Base-by-base conservation (phyloP, 192 early-diverging fungal genomes). In the Geosiphon pyriformis region DNA sequence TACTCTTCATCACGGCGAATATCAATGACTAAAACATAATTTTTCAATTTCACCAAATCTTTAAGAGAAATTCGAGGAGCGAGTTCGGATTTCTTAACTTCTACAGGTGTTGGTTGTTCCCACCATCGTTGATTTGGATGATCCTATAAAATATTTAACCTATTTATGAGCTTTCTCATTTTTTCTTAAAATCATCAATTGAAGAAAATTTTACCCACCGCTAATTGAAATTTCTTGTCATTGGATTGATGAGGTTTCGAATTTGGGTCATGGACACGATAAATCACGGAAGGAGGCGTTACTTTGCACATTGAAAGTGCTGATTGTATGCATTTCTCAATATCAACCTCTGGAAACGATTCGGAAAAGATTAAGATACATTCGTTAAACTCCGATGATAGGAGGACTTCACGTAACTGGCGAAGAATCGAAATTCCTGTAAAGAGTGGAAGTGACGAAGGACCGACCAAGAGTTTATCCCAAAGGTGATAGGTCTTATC, bases 401-500 rank as follows among this genome's bases (percentile, higher is more conserved):
- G 71, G 0, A 93, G 67, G 0, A 75, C 58, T 33, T 84, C 83
- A 3, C 88, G 78, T 23, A 90, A 74, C 53, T 92, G 90, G 15
- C 78, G 72, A 57, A 93, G 56, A 29, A 93, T 90, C 0, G 88
- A 79, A 29, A 87, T 78, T 7, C 83, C 91, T 20, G 82, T 72
- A 76, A 89, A 91, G 6, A 89, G 59, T 18, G 83, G 83, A 32
- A 92, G 74, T 2, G 80, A 87, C 1, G 79, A 70, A 11, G 86
- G 82, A 2, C 87, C 87, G 11, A 83, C 80, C 3, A 93, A 55
- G 27, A 90, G 67, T 31, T 85, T 87, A 61, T 93, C 91, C 88
- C 90, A 93, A 4, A 93, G 70, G 54, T 85, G 86, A 68, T 90
- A 92, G 10, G 90, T 85, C 53, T 89, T 89, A 52, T 92, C 90